Evolutionary conservation across 768 basidiomycete species (phyloP), one percentile per base, ranked within the genome.

Genomic region (Exsudoporus frostii): DNA sequence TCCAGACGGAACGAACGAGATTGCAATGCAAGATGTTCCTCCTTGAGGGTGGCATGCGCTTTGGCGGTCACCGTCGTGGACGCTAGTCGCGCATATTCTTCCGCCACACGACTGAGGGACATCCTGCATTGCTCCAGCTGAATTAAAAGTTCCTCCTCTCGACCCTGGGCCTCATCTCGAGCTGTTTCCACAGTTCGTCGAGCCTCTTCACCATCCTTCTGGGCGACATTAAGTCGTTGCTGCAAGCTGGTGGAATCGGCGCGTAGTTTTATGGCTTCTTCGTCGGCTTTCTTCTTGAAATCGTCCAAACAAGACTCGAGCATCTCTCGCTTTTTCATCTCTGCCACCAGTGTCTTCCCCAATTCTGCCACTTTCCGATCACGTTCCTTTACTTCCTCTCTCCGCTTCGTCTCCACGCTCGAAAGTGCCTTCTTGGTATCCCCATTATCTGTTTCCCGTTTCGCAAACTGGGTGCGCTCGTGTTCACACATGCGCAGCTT

Each of bases 401-500:
- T 76, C 41, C 79, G 71, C 61, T 72, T 79, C 6, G 72, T 62
- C 59, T 89, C 83, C 5, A 78, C 53, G 0, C 72, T 59, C 34
- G 79, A 77, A 6, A 84, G 60, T 0, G 76, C 71, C 58, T 78
- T 81, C 62, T 76, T 82, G 13, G 75, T 56, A 5, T 87, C 84
- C 1, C 63, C 69, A 0, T 72, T 65, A 48, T 85, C 85, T 9
- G 70, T 74, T 36, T 81, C 81, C 54, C 84, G 84, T 2, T 74
- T 65, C 4, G 75, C 65, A 5, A 82, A 63, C 55, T 82, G 81
- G 11, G 71, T 61, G 30, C 77, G 76, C 53, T 85, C 85, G 51
- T 83, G 77, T 55, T 89, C 87, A 5, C 75, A 73, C 45, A 71
- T 63, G 17, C 82, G 77, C 29, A 88, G 71, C 66, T 84, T 88